A percentile compares a stretch with the other conserved stretches of the same genome.
Evolutionary conservation across 2,329 filamentous ascomycete species (phyloP).

Genomic region (Albifimbria verrucaria): DNA sequence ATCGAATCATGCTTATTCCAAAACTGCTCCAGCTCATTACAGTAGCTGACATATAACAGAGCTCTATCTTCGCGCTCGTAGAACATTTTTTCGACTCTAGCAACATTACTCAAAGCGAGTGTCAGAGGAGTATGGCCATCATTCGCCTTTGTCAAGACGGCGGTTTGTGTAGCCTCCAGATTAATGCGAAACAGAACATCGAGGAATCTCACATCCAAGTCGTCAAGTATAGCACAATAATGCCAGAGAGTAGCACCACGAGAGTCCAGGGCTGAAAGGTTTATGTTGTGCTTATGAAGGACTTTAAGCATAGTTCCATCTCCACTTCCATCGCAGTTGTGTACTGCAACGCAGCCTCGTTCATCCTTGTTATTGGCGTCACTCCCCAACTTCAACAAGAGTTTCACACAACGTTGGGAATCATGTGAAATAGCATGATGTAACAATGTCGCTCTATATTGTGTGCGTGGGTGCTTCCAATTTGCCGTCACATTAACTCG

Average conservation of each 20-base stretch:
- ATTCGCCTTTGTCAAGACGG: neutral
- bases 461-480: neutral
- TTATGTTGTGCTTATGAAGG: neutral
- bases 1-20: neutral
- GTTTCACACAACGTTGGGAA: neutral
- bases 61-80: neutral
- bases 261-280: neutral
- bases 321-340: neutral
- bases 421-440: neutral
- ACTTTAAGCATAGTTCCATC: neutral
- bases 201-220: neutral
- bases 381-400: neutral
- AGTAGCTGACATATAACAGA: neutral
- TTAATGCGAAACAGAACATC: neutral
- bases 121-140: neutral
- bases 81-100: neutral
- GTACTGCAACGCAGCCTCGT: neutral
- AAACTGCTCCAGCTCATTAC: neutral
- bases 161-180: neutral
- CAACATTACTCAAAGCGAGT: neutral
- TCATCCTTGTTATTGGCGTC: neutral
- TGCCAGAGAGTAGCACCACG: neutral
- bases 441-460: neutral
- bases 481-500: neutral
- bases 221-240: neutral